Evolutionary conservation across 2,329 filamentous ascomycete genomes (phyloP).

Genomic region (Fusarium sp.): DNA sequence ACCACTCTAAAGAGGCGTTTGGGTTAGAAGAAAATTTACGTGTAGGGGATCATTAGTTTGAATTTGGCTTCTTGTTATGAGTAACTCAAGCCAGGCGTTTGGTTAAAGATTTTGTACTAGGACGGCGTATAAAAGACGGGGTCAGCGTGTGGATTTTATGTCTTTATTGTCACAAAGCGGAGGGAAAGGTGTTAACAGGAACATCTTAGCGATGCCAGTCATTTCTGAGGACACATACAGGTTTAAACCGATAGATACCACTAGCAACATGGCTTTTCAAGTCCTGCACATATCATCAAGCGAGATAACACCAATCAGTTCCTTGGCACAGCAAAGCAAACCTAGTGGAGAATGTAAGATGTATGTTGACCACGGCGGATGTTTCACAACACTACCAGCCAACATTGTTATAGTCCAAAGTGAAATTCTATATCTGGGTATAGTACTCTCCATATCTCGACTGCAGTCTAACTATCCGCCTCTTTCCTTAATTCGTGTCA

Average conservation of each 20-base stretch:
- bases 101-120: background rate
- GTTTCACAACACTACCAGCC: background rate
- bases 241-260: background rate
- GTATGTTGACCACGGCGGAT: background rate
- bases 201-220: background rate
- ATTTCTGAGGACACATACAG: background rate
- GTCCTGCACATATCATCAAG: background rate
- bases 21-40: background rate
- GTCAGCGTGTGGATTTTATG: background rate
- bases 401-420: background rate
- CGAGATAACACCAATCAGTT: background rate
- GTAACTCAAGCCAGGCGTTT: background rate
- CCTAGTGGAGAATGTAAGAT: background rate
- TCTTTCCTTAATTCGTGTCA: constrained; percentile 5
- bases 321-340: background rate
- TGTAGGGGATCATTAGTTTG: background rate
- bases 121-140: no score
- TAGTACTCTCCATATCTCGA: background rate
- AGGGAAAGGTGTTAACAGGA: background rate
- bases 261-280: background rate
- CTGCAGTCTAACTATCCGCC: constrained; percentile 2
- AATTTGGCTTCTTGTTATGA: background rate
- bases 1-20: background rate
- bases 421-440: background rate
- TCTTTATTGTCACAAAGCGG: background rate